phyloP scores from a whole-genome alignment of 352 stramenopile genomes.

The Peronospora tabacina region DNA sequence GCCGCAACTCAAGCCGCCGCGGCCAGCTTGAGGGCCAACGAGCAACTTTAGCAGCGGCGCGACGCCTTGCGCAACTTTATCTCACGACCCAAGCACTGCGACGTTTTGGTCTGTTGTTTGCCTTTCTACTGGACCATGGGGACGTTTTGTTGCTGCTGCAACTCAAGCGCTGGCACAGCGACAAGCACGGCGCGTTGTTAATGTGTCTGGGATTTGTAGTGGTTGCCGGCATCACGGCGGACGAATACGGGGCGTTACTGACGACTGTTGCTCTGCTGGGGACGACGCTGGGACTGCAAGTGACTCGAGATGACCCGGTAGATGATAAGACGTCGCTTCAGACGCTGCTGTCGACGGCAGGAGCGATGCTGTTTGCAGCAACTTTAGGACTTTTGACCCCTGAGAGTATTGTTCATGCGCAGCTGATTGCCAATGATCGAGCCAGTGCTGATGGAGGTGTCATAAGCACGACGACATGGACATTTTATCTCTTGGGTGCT shows the following conservation, averaged over 20 bases:
- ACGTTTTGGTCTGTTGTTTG: conserved; percentile 65
- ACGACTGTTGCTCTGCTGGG: conserved; percentile 45
- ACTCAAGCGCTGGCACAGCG: conserved; percentile 22
- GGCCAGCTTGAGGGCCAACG: conserved; percentile 6
- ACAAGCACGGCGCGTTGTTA: conserved; percentile 26
- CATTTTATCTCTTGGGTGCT: conserved; percentile 14
- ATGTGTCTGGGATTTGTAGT: conserved; percentile 44
- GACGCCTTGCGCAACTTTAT: conserved; percentile 40
- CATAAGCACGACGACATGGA: conserved; percentile 19
- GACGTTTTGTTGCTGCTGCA: conserved; percentile 43
- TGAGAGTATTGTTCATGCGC: conserved; percentile 21
- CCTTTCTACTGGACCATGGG: conserved; percentile 55
- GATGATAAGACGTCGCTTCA: conserved; percentile 24
- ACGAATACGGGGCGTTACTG: conserved; percentile 60
- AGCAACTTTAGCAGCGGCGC: conserved; percentile 29
- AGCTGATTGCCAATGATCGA: conserved; percentile 29
- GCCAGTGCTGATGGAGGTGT: conserved; percentile 17
- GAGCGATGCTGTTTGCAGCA: conserved; percentile 24
- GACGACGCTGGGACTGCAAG: conserved; percentile 33
- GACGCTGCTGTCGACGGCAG: conserved; percentile 28
- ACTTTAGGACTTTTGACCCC: conserved; percentile 29
- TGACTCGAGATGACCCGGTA: conserved; percentile 10
- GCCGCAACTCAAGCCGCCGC: conserved; percentile 7
- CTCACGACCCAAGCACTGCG: conserved; percentile 45
- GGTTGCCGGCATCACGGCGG: conserved; percentile 49